These are phyloP conservation scores for Zygoascus biomembranicola DNA, from an alignment of 805 yeast genomes.

Conservation along the genomic window DNA sequence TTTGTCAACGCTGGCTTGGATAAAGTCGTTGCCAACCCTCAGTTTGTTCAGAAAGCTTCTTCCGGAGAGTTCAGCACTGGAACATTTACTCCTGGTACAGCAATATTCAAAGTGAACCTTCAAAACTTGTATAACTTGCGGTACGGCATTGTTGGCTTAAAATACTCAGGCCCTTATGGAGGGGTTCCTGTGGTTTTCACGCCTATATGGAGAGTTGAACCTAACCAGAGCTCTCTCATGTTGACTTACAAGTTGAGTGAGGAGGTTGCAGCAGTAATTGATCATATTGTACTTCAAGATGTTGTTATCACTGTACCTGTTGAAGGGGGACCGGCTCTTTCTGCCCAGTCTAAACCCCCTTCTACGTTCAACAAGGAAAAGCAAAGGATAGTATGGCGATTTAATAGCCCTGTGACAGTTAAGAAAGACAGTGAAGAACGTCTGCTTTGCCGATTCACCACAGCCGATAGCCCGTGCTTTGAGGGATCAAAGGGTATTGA, in stretches of 20 bases:
- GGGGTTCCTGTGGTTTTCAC: conserved; percentile 54
- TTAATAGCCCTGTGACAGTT: conserved; percentile 32
- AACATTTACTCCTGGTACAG: conserved; percentile 6
- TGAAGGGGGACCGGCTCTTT: conserved; percentile 46
- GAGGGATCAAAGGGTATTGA: conserved; percentile 72
- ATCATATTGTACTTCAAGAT: conserved; percentile 39
- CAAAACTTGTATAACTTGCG: conserved; percentile 4
- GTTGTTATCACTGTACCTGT: conserved; percentile 54
- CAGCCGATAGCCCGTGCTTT: conserved; percentile 51
- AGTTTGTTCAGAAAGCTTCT: conserved; percentile 38
- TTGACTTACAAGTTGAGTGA: conserved; percentile 56
- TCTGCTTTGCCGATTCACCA: conserved; percentile 78
- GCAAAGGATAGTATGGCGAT: conserved; percentile 82
- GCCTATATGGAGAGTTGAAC: conserved; percentile 88
- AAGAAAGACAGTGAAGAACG: conserved; percentile 45
- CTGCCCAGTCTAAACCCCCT: conserved; percentile 84
- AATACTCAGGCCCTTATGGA: conserved; percentile 33
- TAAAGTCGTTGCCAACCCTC: conserved; percentile 43
- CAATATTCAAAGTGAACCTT: conserved; percentile 7
- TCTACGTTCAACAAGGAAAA: conserved; percentile 86
- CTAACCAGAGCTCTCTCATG: conserved; percentile 77
- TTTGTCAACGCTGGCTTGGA: conserved; percentile 26
- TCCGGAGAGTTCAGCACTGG: conserved; percentile 7
- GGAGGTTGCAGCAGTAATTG: conserved; percentile 34
- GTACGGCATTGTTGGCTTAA: conserved; percentile 44